Conservation (phyloP, 1,139 yeast genomes). For the Diutina rugosa region DNA sequence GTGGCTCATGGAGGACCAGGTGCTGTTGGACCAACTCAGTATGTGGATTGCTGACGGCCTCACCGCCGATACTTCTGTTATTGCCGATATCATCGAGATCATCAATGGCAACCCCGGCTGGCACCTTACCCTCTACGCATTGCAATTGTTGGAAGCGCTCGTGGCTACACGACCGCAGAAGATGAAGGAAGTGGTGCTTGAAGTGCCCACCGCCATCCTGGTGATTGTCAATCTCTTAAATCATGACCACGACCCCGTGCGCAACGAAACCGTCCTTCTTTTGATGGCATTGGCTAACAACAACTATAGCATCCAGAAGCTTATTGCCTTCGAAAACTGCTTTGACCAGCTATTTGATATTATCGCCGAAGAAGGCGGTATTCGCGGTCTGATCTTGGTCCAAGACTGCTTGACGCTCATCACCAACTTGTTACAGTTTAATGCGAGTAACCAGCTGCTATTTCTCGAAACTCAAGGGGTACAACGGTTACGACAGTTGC, state of each 20-base stretch:
- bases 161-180: slow-evolving; percentile 64
- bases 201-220: slow-evolving; percentile 71
- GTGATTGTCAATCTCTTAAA: slow-evolving; percentile 56
- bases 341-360: slow-evolving; percentile 72
- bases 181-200: slow-evolving; percentile 62
- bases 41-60: slow-evolving; percentile 93
- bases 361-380: slow-evolving; percentile 79
- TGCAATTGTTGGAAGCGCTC: slow-evolving; percentile 78
- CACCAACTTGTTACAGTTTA: slow-evolving; percentile 61
- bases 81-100: slow-evolving; percentile 45
- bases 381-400: slow-evolving; percentile 80
- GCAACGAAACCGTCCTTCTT: slow-evolving; percentile 79
- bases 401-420: slow-evolving; percentile 78
- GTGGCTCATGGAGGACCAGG: slow-evolving; percentile 41
- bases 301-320: slow-evolving; percentile 77
- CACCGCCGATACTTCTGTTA: slow-evolving; percentile 52
- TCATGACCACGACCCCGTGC: slow-evolving; percentile 74
- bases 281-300: slow-evolving; percentile 73
- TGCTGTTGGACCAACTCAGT: slow-evolving; percentile 67
- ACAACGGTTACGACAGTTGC: slow-evolving; percentile 45
- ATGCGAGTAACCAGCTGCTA: slow-evolving; percentile 81
- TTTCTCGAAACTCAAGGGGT: slow-evolving; percentile 80
- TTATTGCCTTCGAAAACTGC: slow-evolving; percentile 90
- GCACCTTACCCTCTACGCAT: slow-evolving; percentile 65
- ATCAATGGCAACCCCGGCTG: slow-evolving; percentile 45